These are phyloP conservation scores for Golubevia sp. DNA, from an alignment of 1,284 basidiomycete species.

Conservation along the genomic window DNA sequence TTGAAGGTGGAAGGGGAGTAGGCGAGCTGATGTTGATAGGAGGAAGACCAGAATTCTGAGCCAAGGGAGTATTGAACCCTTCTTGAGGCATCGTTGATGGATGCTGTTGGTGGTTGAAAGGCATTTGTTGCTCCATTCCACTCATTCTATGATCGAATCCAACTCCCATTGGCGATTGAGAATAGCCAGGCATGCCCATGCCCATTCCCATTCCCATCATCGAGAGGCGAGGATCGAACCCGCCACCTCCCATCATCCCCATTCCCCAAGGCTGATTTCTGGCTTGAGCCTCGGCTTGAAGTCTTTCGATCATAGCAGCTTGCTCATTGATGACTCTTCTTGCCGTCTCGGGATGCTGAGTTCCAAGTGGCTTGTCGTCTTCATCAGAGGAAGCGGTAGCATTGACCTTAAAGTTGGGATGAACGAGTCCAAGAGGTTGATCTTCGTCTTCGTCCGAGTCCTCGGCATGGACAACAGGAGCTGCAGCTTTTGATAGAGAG, in stretches of 20 bases:
- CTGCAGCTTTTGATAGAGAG: neutral
- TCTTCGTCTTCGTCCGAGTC: conserved; percentile 42
- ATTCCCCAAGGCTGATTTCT: conserved; percentile 6
- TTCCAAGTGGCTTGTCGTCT: conserved; percentile 45
- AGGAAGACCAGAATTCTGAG: no score
- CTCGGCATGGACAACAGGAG: neutral
- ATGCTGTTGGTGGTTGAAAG: conserved; percentile 1
- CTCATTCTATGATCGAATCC: neutral
- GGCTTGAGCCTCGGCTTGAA: conserved; percentile 34
- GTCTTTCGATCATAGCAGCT: conserved; percentile 42
- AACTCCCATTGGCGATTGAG: no score
- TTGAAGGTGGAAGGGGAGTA: no score
- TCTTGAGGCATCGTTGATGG: neutral
- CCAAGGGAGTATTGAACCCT: no score
- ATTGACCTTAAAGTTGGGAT: conserved; percentile 16
- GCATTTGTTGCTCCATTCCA: neutral
- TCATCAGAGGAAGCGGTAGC: neutral
- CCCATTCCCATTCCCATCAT: conserved; percentile 15
- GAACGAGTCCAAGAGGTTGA: conserved; percentile 32
- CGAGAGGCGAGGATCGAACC: conserved; percentile 8
- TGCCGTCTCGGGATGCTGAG: conserved; percentile 48
- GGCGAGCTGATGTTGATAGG: no score
- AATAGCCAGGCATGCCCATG: neutral
- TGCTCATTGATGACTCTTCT: conserved; percentile 49
- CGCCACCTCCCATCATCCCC: conserved; percentile 8